Conservation (phyloP, 352 stramenopile species). For the Phytophthora agathidicida region DNA sequence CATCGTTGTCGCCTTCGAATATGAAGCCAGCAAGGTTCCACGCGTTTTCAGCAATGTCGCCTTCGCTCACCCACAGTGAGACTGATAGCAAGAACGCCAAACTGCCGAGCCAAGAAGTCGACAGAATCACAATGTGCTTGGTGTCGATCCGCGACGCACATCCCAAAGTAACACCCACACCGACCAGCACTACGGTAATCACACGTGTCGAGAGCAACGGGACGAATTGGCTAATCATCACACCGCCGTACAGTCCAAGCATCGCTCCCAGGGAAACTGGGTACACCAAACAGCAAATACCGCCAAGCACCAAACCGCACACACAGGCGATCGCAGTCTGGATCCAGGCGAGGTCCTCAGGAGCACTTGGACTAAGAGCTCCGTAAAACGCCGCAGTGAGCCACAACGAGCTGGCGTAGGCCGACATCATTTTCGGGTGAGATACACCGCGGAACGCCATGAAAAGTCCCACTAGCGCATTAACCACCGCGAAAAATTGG, state of each 20-base stretch:
- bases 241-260: conserved; percentile 67
- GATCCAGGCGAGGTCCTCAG: conserved; percentile 69
- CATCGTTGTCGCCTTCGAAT: conserved; percentile 55
- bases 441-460: conserved; percentile 66
- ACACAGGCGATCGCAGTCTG: conserved; percentile 69
- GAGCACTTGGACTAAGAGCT: conserved; percentile 53
- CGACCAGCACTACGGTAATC: conserved; percentile 52
- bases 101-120: conserved; percentile 72
- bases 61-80: conserved; percentile 70
- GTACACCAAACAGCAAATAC: conserved; percentile 67
- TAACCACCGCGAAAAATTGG: conserved; percentile 62
- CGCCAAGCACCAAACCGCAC: conserved; percentile 75
- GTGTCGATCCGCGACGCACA: conserved; percentile 41
- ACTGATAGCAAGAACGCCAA: conserved; percentile 71
- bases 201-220: conserved; percentile 63
- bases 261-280: conserved; percentile 62
- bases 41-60: conserved; percentile 65
- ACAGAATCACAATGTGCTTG: conserved; percentile 72
- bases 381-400: conserved; percentile 75
- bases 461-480: conserved; percentile 54
- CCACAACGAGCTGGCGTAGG: conserved; percentile 66
- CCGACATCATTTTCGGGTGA: conserved; percentile 56
- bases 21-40: conserved; percentile 75
- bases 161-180: conserved; percentile 48
- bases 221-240: conserved; percentile 75